Conservation (phyloP, 1,284 basidiomycete genomes). For the Fomes fomentarius region DNA sequence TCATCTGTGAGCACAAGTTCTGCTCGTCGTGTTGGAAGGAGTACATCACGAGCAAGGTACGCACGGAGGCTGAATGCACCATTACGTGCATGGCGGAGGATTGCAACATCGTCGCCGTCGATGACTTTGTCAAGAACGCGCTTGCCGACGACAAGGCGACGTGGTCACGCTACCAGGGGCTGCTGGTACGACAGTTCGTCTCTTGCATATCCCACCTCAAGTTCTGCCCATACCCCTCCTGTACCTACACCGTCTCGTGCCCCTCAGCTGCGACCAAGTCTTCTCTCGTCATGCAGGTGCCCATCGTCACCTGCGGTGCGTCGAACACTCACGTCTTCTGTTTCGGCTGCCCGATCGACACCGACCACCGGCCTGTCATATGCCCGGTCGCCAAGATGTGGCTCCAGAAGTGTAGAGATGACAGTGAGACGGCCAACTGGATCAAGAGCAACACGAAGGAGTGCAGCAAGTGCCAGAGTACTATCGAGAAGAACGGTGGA, state of each 20-base stretch:
- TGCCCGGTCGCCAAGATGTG: conserved; percentile 91
- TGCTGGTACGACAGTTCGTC: conserved; percentile 91
- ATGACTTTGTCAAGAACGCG: conserved; percentile 58
- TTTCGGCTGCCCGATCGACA: conserved; percentile 87
- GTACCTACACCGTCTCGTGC: conserved; percentile 90
- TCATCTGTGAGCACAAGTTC: conserved; percentile 83
- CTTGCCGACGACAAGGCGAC: conserved; percentile 48
- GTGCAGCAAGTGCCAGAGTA: conserved; percentile 92
- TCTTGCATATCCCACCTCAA: conserved; percentile 83
- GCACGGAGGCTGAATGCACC: conserved; percentile 86
- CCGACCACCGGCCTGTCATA: conserved; percentile 90
- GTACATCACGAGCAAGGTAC: conserved; percentile 87
- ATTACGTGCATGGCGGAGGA: conserved; percentile 95
- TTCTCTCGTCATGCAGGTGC: conserved; percentile 79
- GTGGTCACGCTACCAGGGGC: conserved; percentile 78
- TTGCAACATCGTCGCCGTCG: conserved; percentile 79
- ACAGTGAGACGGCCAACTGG: conserved; percentile 99
- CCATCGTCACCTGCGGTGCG: conserved; percentile 85
- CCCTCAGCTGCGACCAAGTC: conserved; percentile 72
- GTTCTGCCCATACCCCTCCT: conserved; percentile 90
- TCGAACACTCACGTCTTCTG: conserved; percentile 78
- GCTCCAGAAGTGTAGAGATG: conserved; percentile 97
- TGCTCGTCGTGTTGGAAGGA: conserved; percentile 89
- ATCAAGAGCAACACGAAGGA: conserved; percentile 99
- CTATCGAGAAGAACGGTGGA: conserved; percentile 99